Conservation (phyloP, 208 protist species). For the Leishmania guyanensis region DNA sequence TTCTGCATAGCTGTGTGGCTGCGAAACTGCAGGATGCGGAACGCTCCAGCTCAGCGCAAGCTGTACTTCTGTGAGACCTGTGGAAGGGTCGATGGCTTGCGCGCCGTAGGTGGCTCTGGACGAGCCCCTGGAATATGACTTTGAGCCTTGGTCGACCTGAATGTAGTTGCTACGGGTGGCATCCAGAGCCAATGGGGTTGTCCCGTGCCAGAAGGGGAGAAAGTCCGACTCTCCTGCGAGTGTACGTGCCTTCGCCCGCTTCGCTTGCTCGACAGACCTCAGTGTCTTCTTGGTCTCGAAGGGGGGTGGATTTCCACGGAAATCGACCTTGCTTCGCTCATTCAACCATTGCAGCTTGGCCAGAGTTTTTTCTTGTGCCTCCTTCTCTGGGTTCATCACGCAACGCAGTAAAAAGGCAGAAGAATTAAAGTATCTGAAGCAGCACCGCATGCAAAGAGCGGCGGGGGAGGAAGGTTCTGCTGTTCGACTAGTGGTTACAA, state of each 20-base stretch:
- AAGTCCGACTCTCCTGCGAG: constrained; percentile 61
- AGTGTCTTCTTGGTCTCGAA: constrained; percentile 74
- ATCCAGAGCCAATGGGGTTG: constrained; percentile 49
- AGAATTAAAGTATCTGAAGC: neutral
- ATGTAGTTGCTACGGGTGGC: constrained; percentile 62
- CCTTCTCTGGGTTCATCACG: constrained; percentile 33
- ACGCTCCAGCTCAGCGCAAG: constrained; percentile 73
- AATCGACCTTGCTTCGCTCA: constrained; percentile 66
- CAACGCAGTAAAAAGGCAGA: neutral
- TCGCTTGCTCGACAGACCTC: constrained; percentile 52
- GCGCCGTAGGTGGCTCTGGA: constrained; percentile 18
- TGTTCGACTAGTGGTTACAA: neutral
- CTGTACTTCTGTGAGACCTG: constrained; percentile 68
- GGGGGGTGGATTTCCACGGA: constrained; percentile 79
- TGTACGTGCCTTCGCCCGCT: constrained; percentile 24
- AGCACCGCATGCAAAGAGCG: neutral
- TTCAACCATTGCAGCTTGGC: constrained; percentile 79
- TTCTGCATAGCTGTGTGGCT: neutral
- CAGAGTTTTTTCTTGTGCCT: constrained; percentile 63
- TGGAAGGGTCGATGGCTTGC: constrained; percentile 60
- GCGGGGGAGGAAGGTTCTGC: neutral
- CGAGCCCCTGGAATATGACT: constrained; percentile 22
- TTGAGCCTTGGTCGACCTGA: constrained; percentile 23
- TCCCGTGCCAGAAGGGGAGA: constrained; percentile 64
- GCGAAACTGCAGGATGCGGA: constrained; percentile 11